A percentile compares a stretch with the other conserved stretches of the same genome.
These are phyloP conservation scores for Hondaea fermentalgiana DNA, from an alignment of 108 stramenopile genomes.

Conservation along the genomic window DNA sequence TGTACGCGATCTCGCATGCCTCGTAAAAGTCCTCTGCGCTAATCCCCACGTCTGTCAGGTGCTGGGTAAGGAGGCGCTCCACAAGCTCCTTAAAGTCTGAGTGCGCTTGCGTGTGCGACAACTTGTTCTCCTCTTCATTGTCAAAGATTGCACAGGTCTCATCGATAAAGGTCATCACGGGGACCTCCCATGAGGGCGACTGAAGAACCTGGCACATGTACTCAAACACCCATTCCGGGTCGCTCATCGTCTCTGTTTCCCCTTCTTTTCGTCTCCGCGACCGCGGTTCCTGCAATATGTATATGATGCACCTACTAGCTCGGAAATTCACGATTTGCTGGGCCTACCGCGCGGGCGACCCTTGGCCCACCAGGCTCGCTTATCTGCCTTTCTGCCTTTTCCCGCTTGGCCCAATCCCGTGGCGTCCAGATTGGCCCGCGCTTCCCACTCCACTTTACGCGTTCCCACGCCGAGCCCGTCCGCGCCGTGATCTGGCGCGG, in stretches of 20 bases:
- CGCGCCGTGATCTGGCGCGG: too few species aligned
- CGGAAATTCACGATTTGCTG: too few species aligned
- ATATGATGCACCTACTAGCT: too few species aligned
- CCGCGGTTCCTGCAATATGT: too few species aligned
- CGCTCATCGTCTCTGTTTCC: background rate
- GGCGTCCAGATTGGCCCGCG: background rate
- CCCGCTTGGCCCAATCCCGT: too few species aligned
- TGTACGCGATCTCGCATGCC: conserved; percentile 28
- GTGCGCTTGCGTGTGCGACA: conserved; percentile 40
- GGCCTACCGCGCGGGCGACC: too few species aligned
- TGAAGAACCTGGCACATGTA: conserved; percentile 42
- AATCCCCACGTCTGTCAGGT: conserved; percentile 40
- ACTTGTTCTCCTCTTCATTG: conserved; percentile 53
- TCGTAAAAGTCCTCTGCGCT: conserved; percentile 38
- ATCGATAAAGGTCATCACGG: conserved; percentile 43
- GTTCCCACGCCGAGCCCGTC: too few species aligned
- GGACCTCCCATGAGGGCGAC: conserved; percentile 39
- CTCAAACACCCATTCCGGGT: conserved; percentile 46
- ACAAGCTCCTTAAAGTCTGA: conserved; percentile 25
- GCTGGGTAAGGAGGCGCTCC: background rate
- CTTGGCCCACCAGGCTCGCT: too few species aligned
- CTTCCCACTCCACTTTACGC: background rate
- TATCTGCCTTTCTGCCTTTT: too few species aligned
- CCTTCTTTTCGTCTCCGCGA: too few species aligned
- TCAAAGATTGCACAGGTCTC: conserved; percentile 48